phyloP scores from a whole-genome alignment of 208 protist genomes.

The Acanthamoeba castellanii region DNA sequence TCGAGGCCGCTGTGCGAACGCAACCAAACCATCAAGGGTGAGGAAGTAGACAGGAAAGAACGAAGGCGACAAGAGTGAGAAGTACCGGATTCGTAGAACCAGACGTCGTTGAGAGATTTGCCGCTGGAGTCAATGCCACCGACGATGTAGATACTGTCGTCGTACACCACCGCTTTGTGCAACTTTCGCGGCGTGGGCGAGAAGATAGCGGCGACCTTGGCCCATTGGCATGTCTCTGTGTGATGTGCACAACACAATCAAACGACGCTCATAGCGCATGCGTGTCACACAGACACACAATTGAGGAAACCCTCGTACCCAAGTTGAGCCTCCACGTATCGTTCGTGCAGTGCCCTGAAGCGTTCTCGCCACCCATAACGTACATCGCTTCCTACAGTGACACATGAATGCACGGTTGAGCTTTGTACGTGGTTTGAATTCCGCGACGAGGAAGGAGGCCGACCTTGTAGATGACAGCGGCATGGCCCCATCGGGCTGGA shows the following conservation, averaged over 20 bases:
- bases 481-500: background rate
- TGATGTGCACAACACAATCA: no score
- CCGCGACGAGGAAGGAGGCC: no score
- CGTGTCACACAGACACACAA: no score
- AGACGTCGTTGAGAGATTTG: background rate
- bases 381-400: background rate
- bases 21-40: no score
- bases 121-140: background rate
- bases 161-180: background rate
- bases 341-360: background rate
- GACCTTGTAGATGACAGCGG: background rate
- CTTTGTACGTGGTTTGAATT: no score
- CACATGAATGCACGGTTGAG: background rate
- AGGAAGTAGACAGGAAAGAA: background rate
- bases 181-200: background rate
- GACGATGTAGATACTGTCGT: constrained; percentile 39
- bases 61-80: background rate
- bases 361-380: background rate
- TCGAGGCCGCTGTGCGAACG: background rate
- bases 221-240: constrained; percentile 8
- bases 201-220: background rate
- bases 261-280: background rate
- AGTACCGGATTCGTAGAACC: background rate
- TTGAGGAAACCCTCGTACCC: no score
- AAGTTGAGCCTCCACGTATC: constrained; percentile 10